Percentiles rank a stretch among this genome's conserved stretches.
These are phyloP conservation scores for Trypethelium eluteriae DNA, from an alignment of 495 filamentous ascomycete genomes.

Conservation along the genomic window DNA sequence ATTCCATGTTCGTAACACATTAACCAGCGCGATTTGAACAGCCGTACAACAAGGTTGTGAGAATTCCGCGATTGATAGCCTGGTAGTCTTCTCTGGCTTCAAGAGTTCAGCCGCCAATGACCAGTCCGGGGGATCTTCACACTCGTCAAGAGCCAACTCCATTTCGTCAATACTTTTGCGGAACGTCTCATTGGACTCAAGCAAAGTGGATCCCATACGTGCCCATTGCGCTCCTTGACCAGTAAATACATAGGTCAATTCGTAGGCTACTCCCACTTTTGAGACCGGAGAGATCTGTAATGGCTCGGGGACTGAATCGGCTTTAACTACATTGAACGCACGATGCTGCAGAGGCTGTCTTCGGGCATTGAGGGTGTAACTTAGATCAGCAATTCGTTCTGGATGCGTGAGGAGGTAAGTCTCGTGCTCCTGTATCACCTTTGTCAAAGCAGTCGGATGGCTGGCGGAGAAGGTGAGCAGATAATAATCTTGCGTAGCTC, in stretches of 20 bases:
- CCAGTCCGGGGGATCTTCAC: constrained; percentile 1
- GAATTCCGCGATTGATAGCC: constrained; percentile 18
- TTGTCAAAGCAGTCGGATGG: neutral
- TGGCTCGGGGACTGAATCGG: neutral
- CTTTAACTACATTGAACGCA: constrained; percentile 20
- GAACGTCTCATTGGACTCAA: constrained; percentile 3
- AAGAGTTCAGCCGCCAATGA: constrained; percentile 20
- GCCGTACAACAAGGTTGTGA: constrained; percentile 29
- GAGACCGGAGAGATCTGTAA: neutral
- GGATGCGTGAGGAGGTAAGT: constrained; percentile 20
- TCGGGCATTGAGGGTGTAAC: constrained; percentile 28
- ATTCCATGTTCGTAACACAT: constrained; percentile 28
- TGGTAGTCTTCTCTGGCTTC: constrained; percentile 20
- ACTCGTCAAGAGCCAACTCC: neutral
- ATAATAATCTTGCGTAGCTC: neutral
- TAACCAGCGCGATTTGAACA: constrained; percentile 23
- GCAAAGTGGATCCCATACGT: constrained; percentile 33
- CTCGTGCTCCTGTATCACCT: neutral
- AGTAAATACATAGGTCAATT: constrained; percentile 33
- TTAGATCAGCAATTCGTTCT: constrained; percentile 22
- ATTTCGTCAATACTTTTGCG: constrained; percentile 1
- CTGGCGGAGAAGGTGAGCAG: neutral
- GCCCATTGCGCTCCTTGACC: constrained; percentile 43
- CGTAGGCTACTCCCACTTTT: neutral
- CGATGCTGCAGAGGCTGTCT: constrained; percentile 28